Conservation (phyloP, 495 filamentous ascomycete species). For the Penicillium nucicola region DNA sequence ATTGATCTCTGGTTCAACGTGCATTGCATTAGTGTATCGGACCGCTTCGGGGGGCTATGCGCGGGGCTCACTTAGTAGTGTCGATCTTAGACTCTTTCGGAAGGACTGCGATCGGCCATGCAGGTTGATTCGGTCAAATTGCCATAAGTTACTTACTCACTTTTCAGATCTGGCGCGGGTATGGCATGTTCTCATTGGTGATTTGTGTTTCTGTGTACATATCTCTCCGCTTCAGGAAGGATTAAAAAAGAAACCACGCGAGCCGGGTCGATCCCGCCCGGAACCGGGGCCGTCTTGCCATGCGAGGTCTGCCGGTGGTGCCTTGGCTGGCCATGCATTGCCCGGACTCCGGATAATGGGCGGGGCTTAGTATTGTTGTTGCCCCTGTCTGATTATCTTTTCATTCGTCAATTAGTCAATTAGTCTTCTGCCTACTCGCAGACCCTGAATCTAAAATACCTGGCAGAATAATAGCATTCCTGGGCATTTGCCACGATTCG, state of each 20-base stretch:
- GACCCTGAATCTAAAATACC: too few relatives aligned
- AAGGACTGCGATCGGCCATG: neutral
- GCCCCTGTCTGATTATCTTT: neutral
- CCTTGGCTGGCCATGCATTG: too few relatives aligned
- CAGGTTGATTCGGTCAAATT: neutral
- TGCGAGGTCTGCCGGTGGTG: neutral
- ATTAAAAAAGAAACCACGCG: slow-evolving; percentile 21
- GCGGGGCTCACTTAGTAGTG: too few relatives aligned
- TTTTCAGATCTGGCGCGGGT: neutral
- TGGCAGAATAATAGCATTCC: neutral
- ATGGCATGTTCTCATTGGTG: neutral
- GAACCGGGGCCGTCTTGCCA: neutral
- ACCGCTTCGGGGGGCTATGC: neutral
- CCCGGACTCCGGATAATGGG: slow-evolving; percentile 8
- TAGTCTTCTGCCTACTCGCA: neutral
- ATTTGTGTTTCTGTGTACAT: neutral
- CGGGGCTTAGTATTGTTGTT: slow-evolving; percentile 6
- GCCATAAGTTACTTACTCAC: neutral
- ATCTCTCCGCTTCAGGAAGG: slow-evolving; percentile 6
- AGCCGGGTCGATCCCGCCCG: slow-evolving; percentile 1
- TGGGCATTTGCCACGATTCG: neutral
- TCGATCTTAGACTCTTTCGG: neutral
- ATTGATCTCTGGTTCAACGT: neutral
- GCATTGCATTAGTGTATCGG: slow-evolving; percentile 3
- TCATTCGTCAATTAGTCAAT: too few relatives aligned